Base-by-base conservation (phyloP, 805 yeast genomes). In the Barnettozyma populi region DNA sequence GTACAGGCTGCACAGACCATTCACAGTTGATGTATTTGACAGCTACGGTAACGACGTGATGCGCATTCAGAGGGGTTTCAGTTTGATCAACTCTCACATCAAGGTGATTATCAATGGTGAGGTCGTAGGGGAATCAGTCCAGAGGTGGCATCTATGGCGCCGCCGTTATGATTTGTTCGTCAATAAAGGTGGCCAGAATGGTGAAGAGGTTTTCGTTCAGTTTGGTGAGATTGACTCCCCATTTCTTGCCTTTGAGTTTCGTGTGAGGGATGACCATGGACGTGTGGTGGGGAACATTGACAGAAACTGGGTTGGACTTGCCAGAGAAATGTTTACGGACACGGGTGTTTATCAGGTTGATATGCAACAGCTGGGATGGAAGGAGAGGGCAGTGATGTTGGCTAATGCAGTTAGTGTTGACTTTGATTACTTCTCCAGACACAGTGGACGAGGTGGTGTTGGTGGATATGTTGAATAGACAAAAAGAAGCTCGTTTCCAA, bases 401-500 rank as follows among this genome's bases (percentile, higher is more conserved):
- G 96, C 89, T 0, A 86, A 85, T 51, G 96, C 97, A 0, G 84
- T 94, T 2, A 85, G 95, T 49, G 84, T 94, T 51, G 99, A 94
- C 65, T 94, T 89, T 66, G 99, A 94, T 67, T 94, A 90, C 68
- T 94, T 94, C 66, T 87, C 96, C n/a, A 77, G 98, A 63, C 97
- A 90, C 63, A 74, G 81, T 35, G 74, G 75, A 20, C 75, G 77
- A 25, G 76, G 82, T 14, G 69, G 72, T 27, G 52, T 21, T 16
- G 38, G 20, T 27, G 48, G 48, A 4, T 46, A 36, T 18, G 43
- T 41, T 31, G 48, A 46, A 3, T 43, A 35, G 23, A 3, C 21
- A 18, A 11, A 29, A 5, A 29, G 32, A 29, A 29, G 16, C 29
- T n/a, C n/a, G n/a, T n/a, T n/a, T n/a, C n/a, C n/a, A n/a, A n/a